Conservation (phyloP, 1,139 yeast species). For the Suhomyces bribrorum region DNA sequence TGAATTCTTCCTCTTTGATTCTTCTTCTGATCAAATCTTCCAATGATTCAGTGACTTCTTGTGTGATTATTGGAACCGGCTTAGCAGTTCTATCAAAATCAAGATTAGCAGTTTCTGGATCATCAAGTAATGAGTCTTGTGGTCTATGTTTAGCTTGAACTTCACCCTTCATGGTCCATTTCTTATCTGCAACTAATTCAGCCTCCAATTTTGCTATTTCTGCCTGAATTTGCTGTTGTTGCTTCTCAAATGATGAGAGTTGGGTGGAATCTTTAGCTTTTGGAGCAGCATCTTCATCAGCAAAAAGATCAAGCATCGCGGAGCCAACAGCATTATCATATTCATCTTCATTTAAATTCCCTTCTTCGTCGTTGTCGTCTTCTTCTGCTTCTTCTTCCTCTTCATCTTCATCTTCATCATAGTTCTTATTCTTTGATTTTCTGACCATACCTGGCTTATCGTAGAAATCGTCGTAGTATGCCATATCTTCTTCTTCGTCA, state of each 20-base stretch:
- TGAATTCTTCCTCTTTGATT: constrained; percentile 72
- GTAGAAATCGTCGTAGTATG: constrained; percentile 74
- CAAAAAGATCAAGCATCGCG: constrained; percentile 62
- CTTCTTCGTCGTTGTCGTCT: constrained; percentile 40
- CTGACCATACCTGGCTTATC: constrained; percentile 49
- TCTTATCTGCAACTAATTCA: constrained; percentile 86
- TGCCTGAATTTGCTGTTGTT: constrained; percentile 71
- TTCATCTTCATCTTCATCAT: constrained; percentile 21
- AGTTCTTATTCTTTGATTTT: constrained; percentile 16
- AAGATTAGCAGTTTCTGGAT: constrained; percentile 37
- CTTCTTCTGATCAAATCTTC: constrained; percentile 89
- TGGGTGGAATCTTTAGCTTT: constrained; percentile 29
- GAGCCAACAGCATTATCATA: constrained; percentile 57
- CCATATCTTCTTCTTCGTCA: constrained; percentile 60
- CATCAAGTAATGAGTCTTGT: constrained; percentile 66
- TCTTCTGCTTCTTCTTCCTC: constrained; percentile 33
- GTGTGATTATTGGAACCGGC: constrained; percentile 86
- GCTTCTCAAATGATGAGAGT: constrained; percentile 80
- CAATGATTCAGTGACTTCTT: constrained; percentile 78
- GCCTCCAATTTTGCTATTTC: constrained; percentile 81
- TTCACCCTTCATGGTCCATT: constrained; percentile 95
- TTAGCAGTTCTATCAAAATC: constrained; percentile 50
- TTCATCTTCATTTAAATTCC: constrained; percentile 42
- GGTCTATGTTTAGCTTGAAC: constrained; percentile 82
- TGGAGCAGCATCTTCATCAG: constrained; percentile 47